Base-by-base conservation (phyloP, 306 rosid genomes). In the Pyrus betulifolia region DNA sequence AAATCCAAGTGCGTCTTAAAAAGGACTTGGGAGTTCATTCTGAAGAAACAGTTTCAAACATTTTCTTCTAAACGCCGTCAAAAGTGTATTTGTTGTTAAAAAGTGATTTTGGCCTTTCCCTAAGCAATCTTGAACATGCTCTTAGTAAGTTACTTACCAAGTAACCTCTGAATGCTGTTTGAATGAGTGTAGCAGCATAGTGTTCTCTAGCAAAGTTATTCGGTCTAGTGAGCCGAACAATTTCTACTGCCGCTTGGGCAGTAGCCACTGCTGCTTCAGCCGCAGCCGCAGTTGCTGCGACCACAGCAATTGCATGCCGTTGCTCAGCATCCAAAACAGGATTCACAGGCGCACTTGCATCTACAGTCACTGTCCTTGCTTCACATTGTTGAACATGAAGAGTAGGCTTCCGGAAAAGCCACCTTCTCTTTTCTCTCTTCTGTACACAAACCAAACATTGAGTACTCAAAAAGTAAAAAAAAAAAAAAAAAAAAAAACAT, bases 141-240 rank as follows among this genome's bases (percentile, higher is more conserved):
- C 54, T 49, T 49, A 17, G 54, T 14, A 49, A 49, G 55, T 60
- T 45, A 77, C 81, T 76, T 40, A 82, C 85, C 33, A 82, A 78
- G 52, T 78, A 82, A 19, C 85, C 82, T 78, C 85, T 78, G 55
- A 82, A 78, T 19, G 82, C 74, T 6, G 82, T 74, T 78, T 82
- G 85, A 78, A 82, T 82, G 49, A 78, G 45, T n/a, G 74, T 35
- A 69, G 76, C 82, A 7, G 79, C 82, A 62, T 38, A 74, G 6
- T 72, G 79, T 22, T 73, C 64, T 60, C 22, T 69, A 35, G 18
- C 51, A 51, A 78, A 68, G 54, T 17, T 77, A 42, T 38, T 58
- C 22, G 72, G 82, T 54, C 40, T 52, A 25, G 76, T 77, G 31
- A 66, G 78, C 60, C 68, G 55, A 35, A 77, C 81, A 66, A 77